Percentiles rank a stretch among this genome's conserved stretches.
These are phyloP conservation scores for Clausena lansium DNA, from an alignment of 345 rosid species.

Conservation along the genomic window DNA sequence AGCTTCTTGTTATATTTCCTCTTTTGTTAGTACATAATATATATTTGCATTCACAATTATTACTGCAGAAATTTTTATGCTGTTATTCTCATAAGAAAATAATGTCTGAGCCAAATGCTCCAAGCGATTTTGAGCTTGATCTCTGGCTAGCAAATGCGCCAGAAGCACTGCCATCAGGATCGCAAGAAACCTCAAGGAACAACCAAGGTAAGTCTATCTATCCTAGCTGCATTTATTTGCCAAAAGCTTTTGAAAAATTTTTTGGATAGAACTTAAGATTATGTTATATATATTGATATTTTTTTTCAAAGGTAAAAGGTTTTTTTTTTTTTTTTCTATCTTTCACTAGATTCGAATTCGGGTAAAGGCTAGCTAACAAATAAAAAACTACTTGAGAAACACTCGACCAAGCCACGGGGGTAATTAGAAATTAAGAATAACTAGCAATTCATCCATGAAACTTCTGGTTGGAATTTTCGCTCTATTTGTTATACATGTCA, in stretches of 20 bases:
- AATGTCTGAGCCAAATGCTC: background rate
- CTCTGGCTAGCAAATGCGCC: background rate
- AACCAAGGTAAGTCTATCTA: conserved; percentile 7
- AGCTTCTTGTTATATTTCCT: background rate
- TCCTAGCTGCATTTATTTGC: background rate
- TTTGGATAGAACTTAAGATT: too few species aligned
- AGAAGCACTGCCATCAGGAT: background rate
- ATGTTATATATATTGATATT: too few species aligned
- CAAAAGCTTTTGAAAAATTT: background rate
- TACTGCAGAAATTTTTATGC: background rate
- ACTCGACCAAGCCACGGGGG: too few species aligned
- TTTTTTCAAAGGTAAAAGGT: too few species aligned
- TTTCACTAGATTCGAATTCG: too few species aligned
- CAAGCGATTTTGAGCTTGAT: background rate
- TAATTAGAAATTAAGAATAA: too few species aligned
- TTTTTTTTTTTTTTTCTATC: too few species aligned
- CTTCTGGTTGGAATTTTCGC: too few species aligned
- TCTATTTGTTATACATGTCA: too few species aligned
- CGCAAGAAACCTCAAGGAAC: background rate
- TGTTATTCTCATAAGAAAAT: background rate
- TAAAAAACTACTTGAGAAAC: too few species aligned
- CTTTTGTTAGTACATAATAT: background rate
- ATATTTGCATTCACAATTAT: background rate
- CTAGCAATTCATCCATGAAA: too few species aligned
- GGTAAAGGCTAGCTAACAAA: too few species aligned